These are phyloP conservation scores for Vanderwaltozyma verrucispora DNA, from an alignment of 805 yeast species.

Conservation along the genomic window DNA sequence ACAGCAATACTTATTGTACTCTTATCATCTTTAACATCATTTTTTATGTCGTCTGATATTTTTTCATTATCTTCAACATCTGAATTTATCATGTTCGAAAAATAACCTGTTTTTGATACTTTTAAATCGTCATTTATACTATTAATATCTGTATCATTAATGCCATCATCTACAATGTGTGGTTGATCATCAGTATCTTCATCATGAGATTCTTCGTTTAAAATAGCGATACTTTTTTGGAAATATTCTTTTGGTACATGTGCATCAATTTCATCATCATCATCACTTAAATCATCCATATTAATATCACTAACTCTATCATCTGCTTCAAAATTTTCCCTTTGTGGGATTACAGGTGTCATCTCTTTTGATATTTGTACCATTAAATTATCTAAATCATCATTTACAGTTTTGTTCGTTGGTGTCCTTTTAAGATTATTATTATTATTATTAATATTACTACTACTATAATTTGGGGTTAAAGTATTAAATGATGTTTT, in stretches of 20 bases:
- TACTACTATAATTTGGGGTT: not conserved
- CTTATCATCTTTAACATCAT: not conserved
- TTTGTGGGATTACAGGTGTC: constrained; percentile 15
- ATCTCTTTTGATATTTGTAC: constrained; percentile 25
- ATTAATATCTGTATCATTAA: no score
- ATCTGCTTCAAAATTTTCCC: constrained; percentile 3
- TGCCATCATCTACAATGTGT: constrained; percentile 1
- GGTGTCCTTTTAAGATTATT: constrained; percentile 1
- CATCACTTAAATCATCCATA: no score
- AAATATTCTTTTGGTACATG: constrained; percentile 3
- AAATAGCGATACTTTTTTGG: constrained; percentile 1
- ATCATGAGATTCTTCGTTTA: constrained; percentile 1
- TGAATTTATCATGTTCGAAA: no score
- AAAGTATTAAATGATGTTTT: not conserved
- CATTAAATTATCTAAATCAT: constrained; percentile 24
- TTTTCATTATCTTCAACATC: constrained; percentile 5
- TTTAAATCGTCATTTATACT: constrained; percentile 2
- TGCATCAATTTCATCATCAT: constrained; percentile 1
- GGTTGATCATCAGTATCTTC: not conserved
- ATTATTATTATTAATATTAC: not conserved
- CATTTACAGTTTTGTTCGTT: constrained; percentile 13
- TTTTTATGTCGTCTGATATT: not conserved
- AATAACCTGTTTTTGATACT: not conserved
- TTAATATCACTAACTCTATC: not conserved
- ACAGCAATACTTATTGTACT: constrained; percentile 1